phyloP scores from a whole-genome alignment of 306 rosid genomes.

The Oxytropis ochrocephala region DNA sequence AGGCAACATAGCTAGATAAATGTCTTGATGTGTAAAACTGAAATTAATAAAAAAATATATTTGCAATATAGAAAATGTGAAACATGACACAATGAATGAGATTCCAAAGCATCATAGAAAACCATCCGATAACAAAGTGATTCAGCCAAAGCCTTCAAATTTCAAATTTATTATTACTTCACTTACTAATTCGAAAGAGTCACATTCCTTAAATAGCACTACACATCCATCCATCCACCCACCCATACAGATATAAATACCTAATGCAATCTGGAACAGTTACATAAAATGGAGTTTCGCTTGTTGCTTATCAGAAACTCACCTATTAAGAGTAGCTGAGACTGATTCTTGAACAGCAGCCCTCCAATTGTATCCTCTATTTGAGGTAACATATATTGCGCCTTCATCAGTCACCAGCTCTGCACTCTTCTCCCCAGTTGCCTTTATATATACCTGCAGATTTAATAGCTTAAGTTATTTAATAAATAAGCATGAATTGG shows the following conservation, averaged over 20 bases:
- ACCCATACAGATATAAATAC: too few species aligned
- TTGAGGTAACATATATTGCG: slow-evolving; percentile 85
- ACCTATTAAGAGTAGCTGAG: slow-evolving; percentile 98
- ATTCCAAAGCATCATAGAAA: neutral
- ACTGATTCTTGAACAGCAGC: slow-evolving; percentile 98
- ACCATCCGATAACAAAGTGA: neutral
- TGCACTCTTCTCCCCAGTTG: slow-evolving; percentile 86
- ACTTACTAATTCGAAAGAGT: neutral
- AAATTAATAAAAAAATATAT: neutral
- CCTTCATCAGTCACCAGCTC: slow-evolving; percentile 99
- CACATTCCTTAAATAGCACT: neutral
- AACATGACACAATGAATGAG: neutral
- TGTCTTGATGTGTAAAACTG: slow-evolving; percentile 13
- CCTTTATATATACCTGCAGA: slow-evolving; percentile 83
- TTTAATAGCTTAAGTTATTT: neutral
- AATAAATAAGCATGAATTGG: neutral
- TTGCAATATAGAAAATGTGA: neutral
- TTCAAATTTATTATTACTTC: neutral
- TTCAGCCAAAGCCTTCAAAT: neutral
- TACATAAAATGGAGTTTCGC: neutral
- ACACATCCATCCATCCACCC: neutral
- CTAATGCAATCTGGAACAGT: neutral
- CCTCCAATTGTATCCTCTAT: slow-evolving; percentile 91
- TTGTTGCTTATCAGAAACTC: slow-evolving; percentile 21
- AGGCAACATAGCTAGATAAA: slow-evolving; percentile 36